A percentile compares a stretch with the other conserved stretches of the same genome.
These are phyloP conservation scores for Apophysomyces ossiformis DNA, from an alignment of 371 early-diverging fungal species.

Conservation along the genomic window DNA sequence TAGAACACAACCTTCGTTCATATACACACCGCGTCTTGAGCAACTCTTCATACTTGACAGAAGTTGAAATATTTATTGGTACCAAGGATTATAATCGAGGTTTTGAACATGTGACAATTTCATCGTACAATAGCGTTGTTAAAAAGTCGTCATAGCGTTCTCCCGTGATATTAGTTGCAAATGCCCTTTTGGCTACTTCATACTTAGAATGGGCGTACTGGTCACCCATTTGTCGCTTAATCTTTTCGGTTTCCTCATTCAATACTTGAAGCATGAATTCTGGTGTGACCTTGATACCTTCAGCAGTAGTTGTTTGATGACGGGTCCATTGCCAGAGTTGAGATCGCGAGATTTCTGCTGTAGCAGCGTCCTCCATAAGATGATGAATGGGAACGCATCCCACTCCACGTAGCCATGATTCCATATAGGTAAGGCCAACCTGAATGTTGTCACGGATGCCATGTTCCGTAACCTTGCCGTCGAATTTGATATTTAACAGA, in stretches of 20 bases:
- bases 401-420: conserved; percentile 92
- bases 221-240: conserved; percentile 67
- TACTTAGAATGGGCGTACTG: conserved; percentile 71
- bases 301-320: conserved; percentile 81
- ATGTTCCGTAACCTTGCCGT: conserved; percentile 83
- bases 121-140: conserved; percentile 82
- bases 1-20: no score
- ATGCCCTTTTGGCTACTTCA: conserved; percentile 73
- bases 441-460: conserved; percentile 92
- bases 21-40: no score
- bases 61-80: no score
- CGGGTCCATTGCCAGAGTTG: conserved; percentile 97
- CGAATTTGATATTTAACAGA: conserved; percentile 80
- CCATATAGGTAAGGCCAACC: conserved; percentile 93
- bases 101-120: conserved; percentile 47
- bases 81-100: conserved; percentile 21
- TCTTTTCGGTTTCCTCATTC: conserved; percentile 82
- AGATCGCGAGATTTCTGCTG: conserved; percentile 96
- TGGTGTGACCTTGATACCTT: conserved; percentile 80
- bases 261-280: conserved; percentile 76
- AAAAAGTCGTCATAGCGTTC: conserved; percentile 86
- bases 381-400: conserved; percentile 94
- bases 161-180: conserved; percentile 80
- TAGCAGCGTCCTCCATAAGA: conserved; percentile 66
- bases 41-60: no score